These are phyloP conservation scores for Hanseniaspora vineae DNA, from an alignment of 805 yeast genomes.

Conservation along the genomic window DNA sequence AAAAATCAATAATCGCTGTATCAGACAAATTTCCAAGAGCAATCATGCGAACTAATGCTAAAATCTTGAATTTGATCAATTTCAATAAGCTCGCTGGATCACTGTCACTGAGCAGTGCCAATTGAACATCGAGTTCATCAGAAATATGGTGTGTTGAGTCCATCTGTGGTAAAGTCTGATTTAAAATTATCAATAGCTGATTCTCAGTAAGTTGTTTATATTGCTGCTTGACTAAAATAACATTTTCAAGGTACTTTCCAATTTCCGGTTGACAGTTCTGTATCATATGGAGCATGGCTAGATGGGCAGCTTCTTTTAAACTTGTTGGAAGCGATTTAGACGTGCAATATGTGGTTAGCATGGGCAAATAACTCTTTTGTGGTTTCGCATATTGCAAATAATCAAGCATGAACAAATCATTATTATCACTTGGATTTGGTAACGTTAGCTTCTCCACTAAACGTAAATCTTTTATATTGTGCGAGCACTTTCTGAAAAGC, in stretches of 20 bases:
- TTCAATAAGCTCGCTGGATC: neutral
- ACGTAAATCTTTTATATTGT: neutral
- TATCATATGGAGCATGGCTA: neutral
- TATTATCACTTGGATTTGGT: neutral
- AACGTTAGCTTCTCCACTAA: neutral
- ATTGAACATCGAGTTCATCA: neutral
- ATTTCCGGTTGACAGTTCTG: neutral
- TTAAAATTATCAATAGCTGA: neutral
- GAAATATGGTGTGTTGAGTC: neutral
- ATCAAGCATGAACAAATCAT: neutral
- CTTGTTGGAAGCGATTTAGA: neutral
- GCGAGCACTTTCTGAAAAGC: neutral
- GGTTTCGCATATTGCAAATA: neutral
- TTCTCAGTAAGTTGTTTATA: neutral
- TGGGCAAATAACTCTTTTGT: neutral
- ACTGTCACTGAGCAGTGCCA: neutral
- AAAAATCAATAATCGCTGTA: neutral
- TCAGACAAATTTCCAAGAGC: neutral
- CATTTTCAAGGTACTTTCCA: neutral
- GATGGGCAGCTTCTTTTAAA: neutral
- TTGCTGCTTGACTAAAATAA: neutral
- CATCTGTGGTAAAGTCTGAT: neutral
- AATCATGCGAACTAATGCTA: neutral
- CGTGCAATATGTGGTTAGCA: neutral
- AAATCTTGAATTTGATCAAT: neutral